Evolutionary conservation across 805 yeast species (phyloP).

Genomic region (Sugiyamaella boreocaroliniensis): DNA sequence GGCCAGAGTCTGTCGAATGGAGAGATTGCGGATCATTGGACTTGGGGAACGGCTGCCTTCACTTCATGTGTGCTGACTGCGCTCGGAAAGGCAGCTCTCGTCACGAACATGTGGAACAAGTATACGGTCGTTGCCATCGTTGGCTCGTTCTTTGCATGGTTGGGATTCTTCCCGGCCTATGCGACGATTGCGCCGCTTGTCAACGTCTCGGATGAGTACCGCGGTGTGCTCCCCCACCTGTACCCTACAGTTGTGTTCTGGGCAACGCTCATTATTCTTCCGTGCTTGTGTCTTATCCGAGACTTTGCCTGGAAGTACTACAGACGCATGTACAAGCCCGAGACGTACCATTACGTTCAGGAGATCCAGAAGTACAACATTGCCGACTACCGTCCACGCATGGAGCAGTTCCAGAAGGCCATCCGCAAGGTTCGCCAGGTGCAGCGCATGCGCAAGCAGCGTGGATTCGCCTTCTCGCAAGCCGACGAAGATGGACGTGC

Average conservation of each 20-base stretch:
- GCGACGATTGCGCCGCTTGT: slow-evolving; percentile 78
- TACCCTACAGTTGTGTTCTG: slow-evolving; percentile 78
- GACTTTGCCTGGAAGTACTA: slow-evolving; percentile 93
- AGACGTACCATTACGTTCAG: slow-evolving; percentile 89
- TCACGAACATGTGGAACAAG: slow-evolving; percentile 91
- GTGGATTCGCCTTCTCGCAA: slow-evolving; percentile 98
- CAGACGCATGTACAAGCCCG: slow-evolving; percentile 86
- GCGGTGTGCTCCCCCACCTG: slow-evolving; percentile 68
- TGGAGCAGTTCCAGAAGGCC: slow-evolving; percentile 95
- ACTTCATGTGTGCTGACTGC: slow-evolving; percentile 85
- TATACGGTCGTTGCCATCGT: slow-evolving; percentile 89
- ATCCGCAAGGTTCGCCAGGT: slow-evolving; percentile 97
- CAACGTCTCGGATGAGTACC: slow-evolving; percentile 74
- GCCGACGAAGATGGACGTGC: slow-evolving; percentile 95
- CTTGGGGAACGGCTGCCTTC: slow-evolving; percentile 87
- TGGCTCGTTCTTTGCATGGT: slow-evolving; percentile 82
- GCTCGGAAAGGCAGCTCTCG: slow-evolving; percentile 88
- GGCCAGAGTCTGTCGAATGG: slow-evolving; percentile 64
- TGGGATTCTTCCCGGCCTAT: slow-evolving; percentile 79
- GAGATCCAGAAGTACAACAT: slow-evolving; percentile 93
- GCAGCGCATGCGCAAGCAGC: slow-evolving; percentile 93
- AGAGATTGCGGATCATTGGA: slow-evolving; percentile 77
- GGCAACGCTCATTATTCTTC: slow-evolving; percentile 71
- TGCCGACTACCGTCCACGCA: slow-evolving; percentile 89
- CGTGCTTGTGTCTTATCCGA: slow-evolving; percentile 71